These are phyloP conservation scores for Phytophthora sp. DNA, from an alignment of 352 stramenopile genomes.

Conservation along the genomic window DNA sequence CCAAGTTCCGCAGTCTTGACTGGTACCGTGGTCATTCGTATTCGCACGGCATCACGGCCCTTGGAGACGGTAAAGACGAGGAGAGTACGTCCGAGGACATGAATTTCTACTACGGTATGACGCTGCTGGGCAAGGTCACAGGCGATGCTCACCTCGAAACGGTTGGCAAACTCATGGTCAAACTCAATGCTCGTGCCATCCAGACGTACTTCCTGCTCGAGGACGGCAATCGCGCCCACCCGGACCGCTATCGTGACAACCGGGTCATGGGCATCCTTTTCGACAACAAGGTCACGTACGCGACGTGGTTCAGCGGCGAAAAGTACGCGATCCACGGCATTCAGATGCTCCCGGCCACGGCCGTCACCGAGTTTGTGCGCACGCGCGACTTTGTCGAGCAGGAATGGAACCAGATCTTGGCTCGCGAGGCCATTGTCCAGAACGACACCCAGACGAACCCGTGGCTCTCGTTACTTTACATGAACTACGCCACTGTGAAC, in stretches of 20 bases:
- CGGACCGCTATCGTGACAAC: conserved; percentile 50
- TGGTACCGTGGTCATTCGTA: conserved; percentile 63
- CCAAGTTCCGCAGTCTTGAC: conserved; percentile 53
- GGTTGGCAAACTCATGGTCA: conserved; percentile 54
- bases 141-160: conserved; percentile 41
- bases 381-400: conserved; percentile 55
- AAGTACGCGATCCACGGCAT: conserved; percentile 82
- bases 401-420: conserved; percentile 59
- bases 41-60: conserved; percentile 51
- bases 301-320: conserved; percentile 75
- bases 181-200: conserved; percentile 50
- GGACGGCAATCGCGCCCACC: conserved; percentile 49
- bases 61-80: conserved; percentile 53
- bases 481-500: conserved; percentile 81
- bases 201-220: conserved; percentile 60
- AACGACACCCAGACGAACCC: conserved; percentile 54
- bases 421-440: conserved; percentile 42
- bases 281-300: conserved; percentile 80
- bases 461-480: conserved; percentile 81
- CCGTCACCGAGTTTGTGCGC: conserved; percentile 64
- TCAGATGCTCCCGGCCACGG: conserved; percentile 77
- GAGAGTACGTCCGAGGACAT: conserved; percentile 62
- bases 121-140: conserved; percentile 45
- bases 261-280: conserved; percentile 78
- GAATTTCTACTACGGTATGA: conserved; percentile 54